Evolutionary conservation across 257 asterid genomes (phyloP), one percentile per base, ranked within the genome.

Genomic region (Linaria vulgaris): DNA sequence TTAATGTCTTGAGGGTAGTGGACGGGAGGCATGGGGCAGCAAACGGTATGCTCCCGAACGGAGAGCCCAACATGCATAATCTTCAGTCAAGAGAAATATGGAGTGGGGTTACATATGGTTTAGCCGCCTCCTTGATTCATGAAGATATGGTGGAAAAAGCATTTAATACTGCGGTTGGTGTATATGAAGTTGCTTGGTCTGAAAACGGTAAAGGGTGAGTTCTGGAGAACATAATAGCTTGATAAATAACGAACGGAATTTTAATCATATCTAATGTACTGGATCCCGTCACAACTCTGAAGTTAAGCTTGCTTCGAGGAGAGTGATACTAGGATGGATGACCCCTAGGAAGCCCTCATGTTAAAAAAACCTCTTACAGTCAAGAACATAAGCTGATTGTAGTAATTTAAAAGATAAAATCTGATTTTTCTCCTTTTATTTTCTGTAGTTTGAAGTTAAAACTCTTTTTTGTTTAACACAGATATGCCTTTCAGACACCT

Each of bases 41-140:
- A 38, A 94, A 94, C 46, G 99, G 97, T 51, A 94, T 94, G 97
- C 80, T 79, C 17, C 97, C 97, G 3, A 87, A 63, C 67, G 99
- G 99, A 37, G 86, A 90, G 71, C 86, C 82, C 1, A 97, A 94
- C 62, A 57, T 69, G 77, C 80, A 82, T 21, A 74, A 80, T 27
- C 23, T 90, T 90, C 99, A 94, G 72, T 90, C 99, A 0, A 87
- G 96, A 77, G 99, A 94, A 79, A 80, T 94, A 63, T 94, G 99
- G 99, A 74, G 81, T 52, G 99, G 99, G 59, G 77, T 87, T 56
- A 94, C 99, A 8, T 94, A 94, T 68, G 94, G 92, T 68, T 83
- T 94, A 63, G 95, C 96, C 5, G 99, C 99, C 59, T 80, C 78
- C 61, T 87, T 94, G 99, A 85, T 94, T 74, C 95, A 90, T 39